Evolutionary conservation across 176 grass and related monocot genomes (phyloP).

Genomic region (Phragmites australis): DNA sequence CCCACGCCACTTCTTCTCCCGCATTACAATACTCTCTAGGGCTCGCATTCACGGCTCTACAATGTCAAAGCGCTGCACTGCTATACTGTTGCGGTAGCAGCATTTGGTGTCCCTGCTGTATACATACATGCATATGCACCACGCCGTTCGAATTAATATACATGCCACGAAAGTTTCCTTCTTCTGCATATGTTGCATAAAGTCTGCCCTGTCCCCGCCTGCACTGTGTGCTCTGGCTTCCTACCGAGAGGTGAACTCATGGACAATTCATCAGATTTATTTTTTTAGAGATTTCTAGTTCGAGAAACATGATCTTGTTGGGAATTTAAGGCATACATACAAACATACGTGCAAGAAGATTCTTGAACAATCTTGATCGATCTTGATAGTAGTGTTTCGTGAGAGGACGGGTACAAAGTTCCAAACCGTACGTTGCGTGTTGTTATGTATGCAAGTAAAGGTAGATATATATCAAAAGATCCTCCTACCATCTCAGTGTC

Average conservation of each 20-base stretch:
- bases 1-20: neutral
- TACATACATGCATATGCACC: neutral
- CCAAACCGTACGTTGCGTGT: constrained; percentile 33
- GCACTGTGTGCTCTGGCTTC: neutral
- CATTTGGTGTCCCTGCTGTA: neutral
- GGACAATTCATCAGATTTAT: neutral
- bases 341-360: neutral
- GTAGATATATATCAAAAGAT: neutral
- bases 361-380: neutral
- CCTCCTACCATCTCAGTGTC: constrained; percentile 2
- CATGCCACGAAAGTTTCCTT: constrained; percentile 19
- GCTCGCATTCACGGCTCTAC: constrained; percentile 22
- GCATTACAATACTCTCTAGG: constrained; percentile 25
- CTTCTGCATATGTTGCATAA: neutral
- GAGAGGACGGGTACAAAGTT: neutral
- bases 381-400: neutral
- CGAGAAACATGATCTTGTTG: neutral
- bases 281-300: neutral
- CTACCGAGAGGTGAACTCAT: neutral
- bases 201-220: constrained; percentile 2
- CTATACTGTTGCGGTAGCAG: neutral
- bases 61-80: constrained; percentile 22
- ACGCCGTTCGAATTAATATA: constrained; percentile 9
- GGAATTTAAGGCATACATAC: neutral
- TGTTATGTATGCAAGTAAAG: neutral